A percentile compares a stretch with the other conserved stretches of the same genome.
Evolutionary conservation across 495 filamentous ascomycete species (phyloP).

Genomic region (Melanomma pulvis-pyrius): DNA sequence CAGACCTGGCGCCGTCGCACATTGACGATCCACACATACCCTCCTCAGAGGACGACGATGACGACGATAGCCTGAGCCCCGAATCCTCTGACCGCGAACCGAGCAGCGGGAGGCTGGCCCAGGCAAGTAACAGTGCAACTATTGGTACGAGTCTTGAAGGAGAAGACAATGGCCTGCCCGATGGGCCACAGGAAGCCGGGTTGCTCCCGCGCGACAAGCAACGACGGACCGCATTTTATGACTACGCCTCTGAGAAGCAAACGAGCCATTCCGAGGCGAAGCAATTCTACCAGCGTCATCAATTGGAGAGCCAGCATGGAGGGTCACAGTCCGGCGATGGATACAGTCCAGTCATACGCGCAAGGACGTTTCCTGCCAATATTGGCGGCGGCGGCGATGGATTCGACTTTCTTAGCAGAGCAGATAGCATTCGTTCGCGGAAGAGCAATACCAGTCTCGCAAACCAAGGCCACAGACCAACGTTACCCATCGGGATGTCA

Average conservation of each 20-base stretch:
- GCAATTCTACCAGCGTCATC: constrained; percentile 90
- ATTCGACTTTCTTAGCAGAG: constrained; percentile 22
- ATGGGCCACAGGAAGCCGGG: constrained; percentile 50
- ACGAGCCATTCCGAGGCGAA: constrained; percentile 90
- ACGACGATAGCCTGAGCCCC: constrained; percentile 20
- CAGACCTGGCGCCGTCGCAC: constrained; percentile 20
- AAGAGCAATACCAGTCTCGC: constrained; percentile 43
- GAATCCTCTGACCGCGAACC: constrained; percentile 15
- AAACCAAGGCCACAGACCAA: constrained; percentile 23
- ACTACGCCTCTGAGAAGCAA: constrained; percentile 85
- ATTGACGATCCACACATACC: constrained; percentile 28
- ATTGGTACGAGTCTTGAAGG: constrained; percentile 21
- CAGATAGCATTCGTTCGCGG: constrained; percentile 42
- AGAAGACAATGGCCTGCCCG: constrained; percentile 28
- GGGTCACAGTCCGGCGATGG: constrained; percentile 53
- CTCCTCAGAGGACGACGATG: constrained; percentile 32
- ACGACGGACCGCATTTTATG: constrained; percentile 79
- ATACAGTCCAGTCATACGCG: constrained; percentile 56
- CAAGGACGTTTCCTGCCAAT: constrained; percentile 42
- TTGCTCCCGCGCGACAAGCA: constrained; percentile 75
- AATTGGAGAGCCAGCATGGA: constrained; percentile 59
- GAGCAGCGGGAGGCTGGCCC: background rate
- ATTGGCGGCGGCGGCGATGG: constrained; percentile 36
- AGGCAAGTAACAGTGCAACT: constrained; percentile 5
- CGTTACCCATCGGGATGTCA: constrained; percentile 27